Base-by-base conservation (phyloP, 2,329 filamentous ascomycete species). In the Fusarium pseudoanthophilum region DNA sequence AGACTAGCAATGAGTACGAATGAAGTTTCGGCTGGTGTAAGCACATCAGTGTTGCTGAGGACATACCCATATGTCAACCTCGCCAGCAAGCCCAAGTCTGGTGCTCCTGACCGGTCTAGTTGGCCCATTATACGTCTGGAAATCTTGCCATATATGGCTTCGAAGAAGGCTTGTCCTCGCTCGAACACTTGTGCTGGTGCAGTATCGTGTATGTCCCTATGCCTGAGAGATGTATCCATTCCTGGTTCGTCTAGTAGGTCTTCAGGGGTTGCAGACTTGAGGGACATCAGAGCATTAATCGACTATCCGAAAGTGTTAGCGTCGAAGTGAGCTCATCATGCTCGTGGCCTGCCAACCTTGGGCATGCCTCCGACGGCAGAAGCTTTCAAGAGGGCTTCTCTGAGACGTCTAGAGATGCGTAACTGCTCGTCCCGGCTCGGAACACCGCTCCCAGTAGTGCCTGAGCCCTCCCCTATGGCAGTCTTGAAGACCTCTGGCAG, bases 1-100 rank as follows among this genome's bases (percentile, higher is more conserved):
- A 78, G 76, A 37, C 76, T 73, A 21, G 76, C 76, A 46, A 78
- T 77, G 11, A 78, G 74, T 9, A 77, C 76, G 30, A 74, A 78
- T 32, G 76, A 78, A 7, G 75, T 78, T 43, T 78, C 76, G 28
- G 24, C 64, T 34, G 60, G 72, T 10, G 76, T 75, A n/a, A 78
- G 66, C 26, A 76, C 37, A 28, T 77, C 73, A 26, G 73, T 76
- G 67, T 72, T 77, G 46, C 76, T 78, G 43, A 78, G 53, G 36
- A 78, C 69, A 57, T 78, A 78, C 45, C 76, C 76, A 11, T 78
- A 78, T 39, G 65, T 72, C 63, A 78, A 59, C 40, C 69, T 78
- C 18, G 76, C 76, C 46, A 78, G 63, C 28, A 78, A 46, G 5
- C 76, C 76, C 18, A 78, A 60, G 46, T 78, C 76, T 53, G 74